Evolutionary conservation across 305 asterid species (phyloP).

Genomic region (Euphrasia arctica): DNA sequence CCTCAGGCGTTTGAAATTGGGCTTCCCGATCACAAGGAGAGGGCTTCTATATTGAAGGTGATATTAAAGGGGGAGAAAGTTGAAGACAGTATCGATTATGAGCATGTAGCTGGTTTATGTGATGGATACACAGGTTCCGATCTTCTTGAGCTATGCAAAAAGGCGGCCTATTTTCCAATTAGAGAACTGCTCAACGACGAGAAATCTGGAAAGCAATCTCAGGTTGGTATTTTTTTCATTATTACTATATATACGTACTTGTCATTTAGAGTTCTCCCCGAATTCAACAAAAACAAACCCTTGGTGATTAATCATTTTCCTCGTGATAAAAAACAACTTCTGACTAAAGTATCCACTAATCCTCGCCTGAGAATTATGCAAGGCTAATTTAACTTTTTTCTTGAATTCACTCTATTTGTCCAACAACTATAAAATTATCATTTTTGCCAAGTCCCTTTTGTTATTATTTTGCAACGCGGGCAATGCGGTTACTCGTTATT

Average conservation of each 20-base stretch:
- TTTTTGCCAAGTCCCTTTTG: not conserved
- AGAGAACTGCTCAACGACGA: conserved; percentile 74
- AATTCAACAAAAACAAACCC: no score
- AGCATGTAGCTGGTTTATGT: conserved; percentile 59
- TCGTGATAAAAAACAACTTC: no score
- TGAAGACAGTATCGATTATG: conserved; percentile 59
- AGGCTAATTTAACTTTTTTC: no score
- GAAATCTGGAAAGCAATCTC: conserved; percentile 47
- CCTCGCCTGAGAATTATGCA: no score
- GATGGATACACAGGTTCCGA: conserved; percentile 91
- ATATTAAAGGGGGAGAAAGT: conserved; percentile 72
- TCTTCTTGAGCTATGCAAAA: conserved; percentile 84
- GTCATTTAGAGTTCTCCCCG: not conserved
- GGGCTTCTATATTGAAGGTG: conserved; percentile 76
- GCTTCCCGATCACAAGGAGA: conserved; percentile 55
- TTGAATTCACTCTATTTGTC: not conserved
- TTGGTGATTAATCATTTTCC: no score
- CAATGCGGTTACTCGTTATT: no score
- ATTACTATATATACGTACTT: not conserved
- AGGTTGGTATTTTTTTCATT: conserved; percentile 35
- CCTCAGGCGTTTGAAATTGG: conserved; percentile 97
- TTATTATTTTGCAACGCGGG: not conserved
- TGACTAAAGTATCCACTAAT: no score
- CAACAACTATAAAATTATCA: no score
- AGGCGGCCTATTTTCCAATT: conserved; percentile 85